phyloP scores from a whole-genome alignment of 139 green algal species.

The Tetratostichococcus sp. region DNA sequence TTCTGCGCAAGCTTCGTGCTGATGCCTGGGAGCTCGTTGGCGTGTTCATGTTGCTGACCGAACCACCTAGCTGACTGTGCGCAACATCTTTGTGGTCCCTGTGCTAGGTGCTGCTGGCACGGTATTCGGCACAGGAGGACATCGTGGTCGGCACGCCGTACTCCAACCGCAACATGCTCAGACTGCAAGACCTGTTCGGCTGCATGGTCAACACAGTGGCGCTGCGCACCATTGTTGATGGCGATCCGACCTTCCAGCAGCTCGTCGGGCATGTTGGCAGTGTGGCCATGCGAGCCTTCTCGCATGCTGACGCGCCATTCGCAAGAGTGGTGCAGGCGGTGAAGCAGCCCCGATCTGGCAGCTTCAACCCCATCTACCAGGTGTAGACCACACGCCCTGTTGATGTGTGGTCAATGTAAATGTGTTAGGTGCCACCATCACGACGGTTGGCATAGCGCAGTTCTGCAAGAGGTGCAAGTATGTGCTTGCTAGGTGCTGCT shows the following conservation, averaged over 20 bases:
- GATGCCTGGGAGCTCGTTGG: too few species aligned
- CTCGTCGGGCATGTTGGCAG: background rate
- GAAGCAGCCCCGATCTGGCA: background rate
- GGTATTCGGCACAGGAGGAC: background rate
- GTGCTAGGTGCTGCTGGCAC: background rate
- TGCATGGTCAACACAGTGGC: background rate
- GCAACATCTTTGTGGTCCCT: too few species aligned
- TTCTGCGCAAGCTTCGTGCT: too few species aligned
- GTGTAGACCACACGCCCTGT: background rate
- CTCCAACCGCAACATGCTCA: background rate
- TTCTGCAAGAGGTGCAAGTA: background rate
- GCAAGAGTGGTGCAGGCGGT: background rate
- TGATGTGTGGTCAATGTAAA: too few species aligned
- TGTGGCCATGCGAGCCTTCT: background rate
- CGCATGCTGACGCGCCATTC: conserved; percentile 1
- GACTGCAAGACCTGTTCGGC: background rate
- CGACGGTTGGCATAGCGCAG: too few species aligned
- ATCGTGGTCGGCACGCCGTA: background rate
- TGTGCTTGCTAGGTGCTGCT: background rate
- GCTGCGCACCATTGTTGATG: background rate
- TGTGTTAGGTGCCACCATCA: too few species aligned
- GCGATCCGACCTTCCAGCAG: conserved; percentile 1
- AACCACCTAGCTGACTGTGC: too few species aligned
- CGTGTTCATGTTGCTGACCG: too few species aligned
- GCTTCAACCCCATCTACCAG: background rate